Conservation (phyloP, 2,329 filamentous ascomycete species). For the Aureobasidium uvarum region DNA sequence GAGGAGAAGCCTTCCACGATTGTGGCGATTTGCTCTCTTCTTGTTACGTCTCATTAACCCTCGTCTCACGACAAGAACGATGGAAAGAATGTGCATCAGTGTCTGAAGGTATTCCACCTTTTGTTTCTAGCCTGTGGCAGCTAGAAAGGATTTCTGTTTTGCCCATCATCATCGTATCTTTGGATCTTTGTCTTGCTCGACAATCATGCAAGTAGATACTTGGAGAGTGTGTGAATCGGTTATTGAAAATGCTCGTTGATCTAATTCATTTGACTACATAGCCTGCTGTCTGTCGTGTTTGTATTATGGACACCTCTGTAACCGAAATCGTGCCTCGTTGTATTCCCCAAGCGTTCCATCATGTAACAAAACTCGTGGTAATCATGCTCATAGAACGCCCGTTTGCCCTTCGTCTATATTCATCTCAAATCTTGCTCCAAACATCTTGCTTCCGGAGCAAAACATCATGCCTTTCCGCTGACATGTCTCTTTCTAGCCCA, state of each 20-base stretch:
- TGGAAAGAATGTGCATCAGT: too few species aligned
- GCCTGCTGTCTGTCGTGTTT: constrained; percentile 14
- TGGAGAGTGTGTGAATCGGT: neutral
- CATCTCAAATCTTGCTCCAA: neutral
- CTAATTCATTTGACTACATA: constrained; percentile 8
- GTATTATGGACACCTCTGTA: constrained; percentile 11
- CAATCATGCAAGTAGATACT: too few species aligned
- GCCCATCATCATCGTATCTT: too few species aligned
- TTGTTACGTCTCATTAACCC: too few species aligned
- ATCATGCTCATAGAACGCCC: neutral
- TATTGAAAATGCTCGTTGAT: neutral
- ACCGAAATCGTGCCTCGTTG: constrained; percentile 15
- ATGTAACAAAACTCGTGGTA: neutral
- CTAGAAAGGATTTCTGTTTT: too few species aligned
- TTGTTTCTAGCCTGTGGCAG: too few species aligned
- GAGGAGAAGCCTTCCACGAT: too few species aligned
- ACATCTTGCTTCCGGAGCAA: constrained; percentile 11
- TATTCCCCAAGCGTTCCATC: neutral
- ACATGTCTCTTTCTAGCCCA: constrained; percentile 43
- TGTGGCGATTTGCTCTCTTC: too few species aligned
- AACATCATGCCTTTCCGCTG: constrained; percentile 35
- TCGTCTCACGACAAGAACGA: too few species aligned
- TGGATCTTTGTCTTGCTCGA: too few species aligned
- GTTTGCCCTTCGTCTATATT: neutral
- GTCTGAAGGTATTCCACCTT: too few species aligned